These are phyloP conservation scores for Hypholoma sublateritium DNA, from an alignment of 768 basidiomycete species.

Conservation along the genomic window DNA sequence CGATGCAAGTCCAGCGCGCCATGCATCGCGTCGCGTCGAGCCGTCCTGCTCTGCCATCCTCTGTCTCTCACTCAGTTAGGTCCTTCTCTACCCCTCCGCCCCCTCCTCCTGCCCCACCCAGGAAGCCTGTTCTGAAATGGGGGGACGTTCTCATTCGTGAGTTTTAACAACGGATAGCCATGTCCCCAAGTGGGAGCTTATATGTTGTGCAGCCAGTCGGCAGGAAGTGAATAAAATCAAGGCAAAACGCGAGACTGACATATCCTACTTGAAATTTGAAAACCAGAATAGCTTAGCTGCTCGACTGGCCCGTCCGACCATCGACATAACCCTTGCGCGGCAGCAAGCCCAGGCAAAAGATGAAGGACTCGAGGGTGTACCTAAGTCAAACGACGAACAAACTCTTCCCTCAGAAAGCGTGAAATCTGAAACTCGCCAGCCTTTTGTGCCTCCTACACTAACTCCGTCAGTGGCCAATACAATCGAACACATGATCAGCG, in stretches of 20 bases:
- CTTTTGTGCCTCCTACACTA: background rate
- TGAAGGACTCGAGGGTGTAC: background rate
- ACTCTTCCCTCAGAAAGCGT: no score
- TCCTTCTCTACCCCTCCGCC: conserved; percentile 11
- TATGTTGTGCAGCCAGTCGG: conserved; percentile 6
- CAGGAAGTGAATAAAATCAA: conserved; percentile 9
- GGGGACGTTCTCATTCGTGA: conserved; percentile 33
- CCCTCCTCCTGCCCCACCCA: background rate
- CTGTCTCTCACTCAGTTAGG: background rate
- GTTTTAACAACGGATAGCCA: conserved; percentile 9
- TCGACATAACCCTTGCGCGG: background rate
- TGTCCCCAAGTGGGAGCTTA: background rate
- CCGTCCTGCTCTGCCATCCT: conserved; percentile 11
- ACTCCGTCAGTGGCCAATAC: background rate
- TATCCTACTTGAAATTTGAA: conserved; percentile 28
- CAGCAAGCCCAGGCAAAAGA: conserved; percentile 1
- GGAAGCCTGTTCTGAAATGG: conserved; percentile 9
- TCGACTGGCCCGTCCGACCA: conserved; percentile 14
- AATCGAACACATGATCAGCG: background rate
- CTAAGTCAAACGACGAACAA: background rate
- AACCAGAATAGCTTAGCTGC: conserved; percentile 22
- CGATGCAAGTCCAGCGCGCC: background rate
- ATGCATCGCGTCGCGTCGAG: conserved; percentile 17
- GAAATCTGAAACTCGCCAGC: no score
- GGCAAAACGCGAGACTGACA: conserved; percentile 20